Conservation (phyloP, 2,329 filamentous ascomycete species). For the Cytospora paraplurivora region DNA sequence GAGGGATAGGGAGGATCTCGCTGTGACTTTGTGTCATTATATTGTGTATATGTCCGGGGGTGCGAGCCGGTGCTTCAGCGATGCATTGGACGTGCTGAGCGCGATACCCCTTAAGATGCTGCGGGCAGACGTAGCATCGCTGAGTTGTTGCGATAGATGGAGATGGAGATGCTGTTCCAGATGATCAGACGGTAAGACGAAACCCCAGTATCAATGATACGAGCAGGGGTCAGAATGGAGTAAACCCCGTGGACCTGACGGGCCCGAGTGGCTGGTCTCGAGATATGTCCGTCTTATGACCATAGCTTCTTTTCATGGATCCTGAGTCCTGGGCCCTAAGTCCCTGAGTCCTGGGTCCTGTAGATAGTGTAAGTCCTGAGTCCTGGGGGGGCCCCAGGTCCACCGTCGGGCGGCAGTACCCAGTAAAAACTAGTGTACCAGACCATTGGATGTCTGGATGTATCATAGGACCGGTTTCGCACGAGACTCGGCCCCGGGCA, state of each 20-base stretch:
- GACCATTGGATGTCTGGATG: background rate
- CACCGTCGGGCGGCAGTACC: background rate
- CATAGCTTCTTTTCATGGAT: slow-evolving; percentile 4
- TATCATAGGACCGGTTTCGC: background rate
- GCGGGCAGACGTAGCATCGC: slow-evolving; percentile 7
- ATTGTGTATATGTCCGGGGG: background rate
- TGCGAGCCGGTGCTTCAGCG: background rate
- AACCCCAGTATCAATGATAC: background rate
- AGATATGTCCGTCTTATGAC: background rate
- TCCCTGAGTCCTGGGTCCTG: too few relatives aligned
- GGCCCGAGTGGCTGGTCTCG: slow-evolving; percentile 3
- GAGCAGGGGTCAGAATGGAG: background rate
- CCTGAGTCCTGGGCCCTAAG: background rate
- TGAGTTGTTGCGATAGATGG: background rate
- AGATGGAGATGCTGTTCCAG: background rate
- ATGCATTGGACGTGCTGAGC: background rate
- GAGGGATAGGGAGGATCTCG: slow-evolving; percentile 7
- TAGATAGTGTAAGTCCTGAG: too few relatives aligned
- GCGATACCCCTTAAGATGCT: too few relatives aligned
- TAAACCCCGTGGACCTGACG: background rate
- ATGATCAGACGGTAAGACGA: slow-evolving; percentile 10
- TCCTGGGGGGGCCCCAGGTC: too few relatives aligned
- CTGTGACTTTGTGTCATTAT: background rate
- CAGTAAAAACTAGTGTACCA: background rate
- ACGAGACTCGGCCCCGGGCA: slow-evolving; percentile 17